Percentiles rank a stretch among this genome's conserved stretches.
phyloP scores from a whole-genome alignment of 148 eudicot genomes.

The Arbutus unedo region DNA sequence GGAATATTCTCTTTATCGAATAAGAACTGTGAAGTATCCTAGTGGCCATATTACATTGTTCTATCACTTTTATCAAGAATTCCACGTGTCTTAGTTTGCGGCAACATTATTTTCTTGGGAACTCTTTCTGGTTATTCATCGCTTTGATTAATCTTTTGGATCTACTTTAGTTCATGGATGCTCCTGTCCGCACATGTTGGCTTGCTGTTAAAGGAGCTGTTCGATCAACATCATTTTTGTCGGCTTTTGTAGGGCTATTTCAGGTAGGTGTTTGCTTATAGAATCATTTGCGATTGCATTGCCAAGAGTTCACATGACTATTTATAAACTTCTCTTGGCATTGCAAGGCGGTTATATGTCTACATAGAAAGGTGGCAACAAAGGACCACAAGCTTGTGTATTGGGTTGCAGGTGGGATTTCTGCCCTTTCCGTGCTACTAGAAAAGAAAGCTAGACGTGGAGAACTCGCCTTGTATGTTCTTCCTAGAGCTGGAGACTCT shows the following conservation, averaged over 20 bases:
- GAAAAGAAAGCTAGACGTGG: slow-evolving; percentile 90
- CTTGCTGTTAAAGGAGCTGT: slow-evolving; percentile 85
- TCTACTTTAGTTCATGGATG: slow-evolving; percentile 64
- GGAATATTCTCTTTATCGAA: neutral
- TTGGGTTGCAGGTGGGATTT: slow-evolving; percentile 86
- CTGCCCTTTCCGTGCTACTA: slow-evolving; percentile 85
- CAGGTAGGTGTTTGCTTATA: slow-evolving; percentile 52
- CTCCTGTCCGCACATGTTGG: slow-evolving; percentile 83
- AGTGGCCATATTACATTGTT: neutral
- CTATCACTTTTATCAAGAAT: neutral
- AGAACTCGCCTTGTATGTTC: slow-evolving; percentile 93
- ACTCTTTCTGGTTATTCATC: neutral
- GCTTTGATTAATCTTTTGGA: neutral
- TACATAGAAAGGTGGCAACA: slow-evolving; percentile 89
- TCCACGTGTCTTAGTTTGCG: neutral
- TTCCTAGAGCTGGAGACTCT: slow-evolving; percentile 94
- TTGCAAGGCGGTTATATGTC: slow-evolving; percentile 74
- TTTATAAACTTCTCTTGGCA: slow-evolving; percentile 24
- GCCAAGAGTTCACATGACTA: neutral
- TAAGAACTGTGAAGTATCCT: slow-evolving; percentile 1
- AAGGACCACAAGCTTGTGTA: slow-evolving; percentile 94
- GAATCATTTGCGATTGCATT: neutral
- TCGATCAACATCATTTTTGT: slow-evolving; percentile 85
- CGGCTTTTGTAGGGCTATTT: slow-evolving; percentile 93
- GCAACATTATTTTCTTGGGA: neutral